Base-by-base conservation (phyloP, 2,329 filamentous ascomycete species). In the Colletotrichum camelliae region DNA sequence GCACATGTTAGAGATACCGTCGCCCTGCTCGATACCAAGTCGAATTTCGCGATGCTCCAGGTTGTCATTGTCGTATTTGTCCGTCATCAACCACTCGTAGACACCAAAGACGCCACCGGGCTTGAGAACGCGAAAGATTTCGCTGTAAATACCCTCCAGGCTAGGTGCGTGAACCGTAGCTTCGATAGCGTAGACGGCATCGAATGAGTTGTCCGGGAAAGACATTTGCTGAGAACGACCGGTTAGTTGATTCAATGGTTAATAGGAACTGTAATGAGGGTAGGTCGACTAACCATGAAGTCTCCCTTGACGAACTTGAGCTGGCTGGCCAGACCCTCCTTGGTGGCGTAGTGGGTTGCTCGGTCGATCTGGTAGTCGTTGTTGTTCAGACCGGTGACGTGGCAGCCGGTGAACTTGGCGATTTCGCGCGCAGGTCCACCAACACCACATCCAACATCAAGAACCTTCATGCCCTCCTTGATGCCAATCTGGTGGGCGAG, bases 31-130 rank as follows among this genome's bases (percentile, higher is more conserved):
- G 78, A 98, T 98, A 79, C 94, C 95, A 18, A 98, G 91, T 75
- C 96, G 94, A 82, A 98, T 96, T 81, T 94, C 91, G 78, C 95
- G 93, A 88, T 98, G 96, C 81, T 93, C 90, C 2, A 94, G 86
- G 89, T 98, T 94, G 77, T 93, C 88, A 83, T 97, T 96, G 88
- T 98, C 93, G 86, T 97, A 98, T n/a, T 93, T 88, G 77, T 98
- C 95, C 15, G 95, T 98, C 96, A 98, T 98, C 81, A 98, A 89
- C 96, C 96, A 98, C 86, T 98, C 96, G 87, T 98, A 98, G 67
- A 98, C 96, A 81, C 96, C 96, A 81, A 98, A 98, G 70, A 94
- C 89, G 83, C 96, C 96, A 75, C 96, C 96, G n/a, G 96, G 96
- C 90, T 98, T 98, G 76, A 98, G 89, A 35, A 98, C 95, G 43